These are phyloP conservation scores for Rhizoclosmatium sp. DNA, from an alignment of 192 early-diverging fungal genomes.

Conservation along the genomic window DNA sequence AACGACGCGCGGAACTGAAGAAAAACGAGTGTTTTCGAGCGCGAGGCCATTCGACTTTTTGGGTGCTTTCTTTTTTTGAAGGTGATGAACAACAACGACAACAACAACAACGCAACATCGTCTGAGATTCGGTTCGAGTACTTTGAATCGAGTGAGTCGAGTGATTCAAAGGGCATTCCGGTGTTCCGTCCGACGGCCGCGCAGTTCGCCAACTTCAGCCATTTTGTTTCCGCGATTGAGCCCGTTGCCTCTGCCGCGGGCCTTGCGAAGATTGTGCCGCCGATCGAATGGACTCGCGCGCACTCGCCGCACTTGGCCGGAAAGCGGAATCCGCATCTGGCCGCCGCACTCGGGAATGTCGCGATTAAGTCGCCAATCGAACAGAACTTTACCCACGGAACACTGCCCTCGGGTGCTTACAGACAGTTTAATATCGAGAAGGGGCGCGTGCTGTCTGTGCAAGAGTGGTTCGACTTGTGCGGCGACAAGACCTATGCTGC, in stretches of 20 bases:
- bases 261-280: slow-evolving; percentile 90
- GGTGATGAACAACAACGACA: too few relatives aligned
- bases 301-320: slow-evolving; percentile 27
- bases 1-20: slow-evolving; percentile 93
- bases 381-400: slow-evolving; percentile 52
- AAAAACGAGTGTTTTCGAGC: slow-evolving; percentile 90
- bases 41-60: slow-evolving; percentile 67
- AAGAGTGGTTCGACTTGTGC: slow-evolving; percentile 55
- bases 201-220: slow-evolving; percentile 87
- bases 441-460: slow-evolving; percentile 42
- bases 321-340: slow-evolving; percentile 6
- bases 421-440: slow-evolving; percentile 54
- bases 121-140: too few relatives aligned
- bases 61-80: too few relatives aligned
- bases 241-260: slow-evolving; percentile 76
- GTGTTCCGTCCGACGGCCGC: slow-evolving; percentile 88
- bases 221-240: slow-evolving; percentile 78
- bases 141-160: too few relatives aligned
- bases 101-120: too few relatives aligned
- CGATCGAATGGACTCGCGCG: slow-evolving; percentile 73
- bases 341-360: slow-evolving; percentile 4
- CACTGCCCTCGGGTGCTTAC: slow-evolving; percentile 53
- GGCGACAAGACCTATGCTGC: neutral
- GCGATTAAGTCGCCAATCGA: slow-evolving; percentile 48
- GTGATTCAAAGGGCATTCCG: slow-evolving; percentile 62